Base-by-base conservation (phyloP, 2,329 filamentous ascomycete genomes). In the Fusarium stilboides region DNA sequence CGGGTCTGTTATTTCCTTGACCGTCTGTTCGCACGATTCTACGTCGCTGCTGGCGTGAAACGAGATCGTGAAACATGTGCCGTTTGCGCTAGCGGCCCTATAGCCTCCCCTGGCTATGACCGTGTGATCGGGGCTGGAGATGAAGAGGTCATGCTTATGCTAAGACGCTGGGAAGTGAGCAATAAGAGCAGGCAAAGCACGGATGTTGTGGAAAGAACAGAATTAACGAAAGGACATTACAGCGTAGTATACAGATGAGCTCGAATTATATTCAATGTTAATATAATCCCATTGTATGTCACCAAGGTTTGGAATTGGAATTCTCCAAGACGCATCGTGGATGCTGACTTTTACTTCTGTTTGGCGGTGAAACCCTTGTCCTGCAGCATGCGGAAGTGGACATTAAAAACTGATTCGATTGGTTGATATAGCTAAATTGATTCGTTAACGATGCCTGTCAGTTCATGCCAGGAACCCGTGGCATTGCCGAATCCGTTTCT, bases 381-480 rank as follows among this genome's bases (percentile, higher is more conserved):
- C 40, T 43, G 19, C 50, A 42, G 12, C 31, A 50, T 31, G 28
- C 31, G 20, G 6, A 58, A 4, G 40, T 53, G 43, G 31, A 20
- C 28, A 8, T 8, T 13, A 8, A 1, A 8, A 2, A 14, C 3
- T 8, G 15, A 22, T 31, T 3, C 51, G 13, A 54, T 68, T 65
- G 45, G 54, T 13, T 43, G 13, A 2, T 9, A 15, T 4, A 12
- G 14, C 8, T 15, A 43, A 57, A 50, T 46, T 68, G 61, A 55
- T 62, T 62, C 33, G 65, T 12, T 6, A 17, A 33, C 10, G 31
- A 53, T 59, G 57, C 66, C 36, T 53, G 62, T 53, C n/a, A n/a
- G 26, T 49, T 52, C 53, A 67, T 69, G 66, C 46, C 66, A 69
- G 66, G 66, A 69, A 69, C 66, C 66, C 66, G 56, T 69, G 37